These are phyloP conservation scores for Cinnamomum chago DNA, from an alignment of 164 flowering plant genomes.

Conservation along the genomic window DNA sequence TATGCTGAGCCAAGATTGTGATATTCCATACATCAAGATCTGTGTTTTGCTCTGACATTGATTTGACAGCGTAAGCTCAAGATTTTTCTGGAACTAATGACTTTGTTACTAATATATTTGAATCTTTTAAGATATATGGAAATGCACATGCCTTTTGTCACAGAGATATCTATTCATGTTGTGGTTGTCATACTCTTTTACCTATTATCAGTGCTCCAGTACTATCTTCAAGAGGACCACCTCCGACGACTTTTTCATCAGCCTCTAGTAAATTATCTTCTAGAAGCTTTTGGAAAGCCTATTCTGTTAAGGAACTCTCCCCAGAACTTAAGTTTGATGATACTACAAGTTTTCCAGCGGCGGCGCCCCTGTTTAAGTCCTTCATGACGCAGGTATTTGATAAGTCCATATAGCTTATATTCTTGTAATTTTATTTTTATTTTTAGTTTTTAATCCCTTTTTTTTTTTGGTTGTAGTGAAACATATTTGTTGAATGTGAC, in stretches of 20 bases:
- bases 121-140: no score
- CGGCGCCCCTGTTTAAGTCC: slow-evolving; percentile 82
- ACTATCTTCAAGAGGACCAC: slow-evolving; percentile 45
- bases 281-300: slow-evolving; percentile 64
- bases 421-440: background rate
- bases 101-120: no score
- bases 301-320: slow-evolving; percentile 65
- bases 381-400: slow-evolving; percentile 73
- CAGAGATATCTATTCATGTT: no score
- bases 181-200: slow-evolving; percentile 2
- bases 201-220: slow-evolving; percentile 69
- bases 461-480: no score
- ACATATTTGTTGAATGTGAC: no score
- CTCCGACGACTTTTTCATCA: slow-evolving; percentile 37
- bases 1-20: no score
- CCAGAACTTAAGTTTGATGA: slow-evolving; percentile 59
- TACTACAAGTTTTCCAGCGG: slow-evolving; percentile 65
- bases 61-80: no score
- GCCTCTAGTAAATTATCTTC: slow-evolving; percentile 59
- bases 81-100: no score
- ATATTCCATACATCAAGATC: no score
- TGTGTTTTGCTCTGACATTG: no score
- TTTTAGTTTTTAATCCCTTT: background rate
- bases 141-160: no score
- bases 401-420: no score